Evolutionary conservation across 2,329 filamentous ascomycete species (phyloP), one percentile per base, ranked within the genome.

Genomic region (Biscogniauxia mediterranea): DNA sequence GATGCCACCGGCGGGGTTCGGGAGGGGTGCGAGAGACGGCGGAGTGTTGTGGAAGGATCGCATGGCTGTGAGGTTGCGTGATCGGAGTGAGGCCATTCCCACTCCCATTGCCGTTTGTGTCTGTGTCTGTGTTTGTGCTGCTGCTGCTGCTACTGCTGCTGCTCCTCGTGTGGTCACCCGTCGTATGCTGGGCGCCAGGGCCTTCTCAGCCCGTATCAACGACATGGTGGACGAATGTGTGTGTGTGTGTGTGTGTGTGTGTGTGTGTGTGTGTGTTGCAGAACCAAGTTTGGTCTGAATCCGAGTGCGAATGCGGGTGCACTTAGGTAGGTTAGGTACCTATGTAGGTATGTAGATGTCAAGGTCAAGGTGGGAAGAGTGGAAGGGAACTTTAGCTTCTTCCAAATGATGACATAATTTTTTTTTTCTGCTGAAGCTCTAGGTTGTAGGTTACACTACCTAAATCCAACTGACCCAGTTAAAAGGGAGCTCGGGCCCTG

Each of bases 1-100:
- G 3, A 81, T 70, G 58, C 74, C 69, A 25, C 72, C 69, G 55
- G 73, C 65, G 54, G 73, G 70, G 3, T 61, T 19, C 17, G 59
- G 56, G n/a, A 58, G 26, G 19, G 67, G 68, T 6, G 66, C 63
- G 21, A 59, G 64, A 11, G 62, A 64, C 54, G 56, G 64, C 1
- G 65, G 15, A 1, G 69, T 68, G 21, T 57, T 66, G 61, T 71
- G 67, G 20, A 73, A 68, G 9, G 64, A 58, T 58, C 69, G 65
- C 3, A 64, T 49, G 25, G 62, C 28, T 9, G 28, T 32, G 26
- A 19, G 52, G 6, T 21, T 38, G 52, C 19, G 53, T 23, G 20
- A 11, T 55, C 53, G 55, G 60, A 26, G 25, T 32, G 28, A 32
- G 28, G 28, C 28, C 11, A 32, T 32, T 32, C 28, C 28, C 28